Evolutionary conservation across 108 stramenopile genomes (phyloP).

Genomic region (Aurantiochytrium sp.): DNA sequence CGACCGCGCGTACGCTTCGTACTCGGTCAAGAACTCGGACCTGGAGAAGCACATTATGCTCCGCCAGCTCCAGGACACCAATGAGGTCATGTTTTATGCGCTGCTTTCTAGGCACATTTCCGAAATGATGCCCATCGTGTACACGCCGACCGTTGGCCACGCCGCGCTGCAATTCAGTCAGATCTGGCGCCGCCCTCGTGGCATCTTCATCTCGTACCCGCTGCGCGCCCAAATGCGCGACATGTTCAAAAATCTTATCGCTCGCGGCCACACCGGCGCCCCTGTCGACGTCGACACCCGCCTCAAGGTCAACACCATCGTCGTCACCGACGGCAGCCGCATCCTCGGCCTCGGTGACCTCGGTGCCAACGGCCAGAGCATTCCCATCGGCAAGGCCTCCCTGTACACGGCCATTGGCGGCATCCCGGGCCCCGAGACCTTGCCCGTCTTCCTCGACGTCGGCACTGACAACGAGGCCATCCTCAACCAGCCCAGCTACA

Average conservation of each 20-base stretch:
- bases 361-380: slow-evolving; percentile 91
- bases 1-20: neutral
- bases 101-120: slow-evolving; percentile 87
- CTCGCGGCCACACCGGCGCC: neutral
- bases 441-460: slow-evolving; percentile 90
- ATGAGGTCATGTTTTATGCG: slow-evolving; percentile 94
- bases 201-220: slow-evolving; percentile 18
- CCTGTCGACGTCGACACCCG: slow-evolving; percentile 20
- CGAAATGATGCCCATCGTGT: slow-evolving; percentile 91
- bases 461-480: slow-evolving; percentile 92
- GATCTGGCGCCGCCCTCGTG: slow-evolving; percentile 12
- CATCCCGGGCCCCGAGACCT: slow-evolving; percentile 85
- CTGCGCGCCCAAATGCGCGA: neutral
- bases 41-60: slow-evolving; percentile 84
- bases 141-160: slow-evolving; percentile 96
- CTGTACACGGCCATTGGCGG: slow-evolving; percentile 96
- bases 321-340: slow-evolving; percentile 89
- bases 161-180: slow-evolving; percentile 72
- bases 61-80: slow-evolving; percentile 84
- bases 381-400: slow-evolving; percentile 85
- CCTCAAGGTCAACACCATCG: slow-evolving; percentile 82
- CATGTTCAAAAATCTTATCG: slow-evolving; percentile 7
- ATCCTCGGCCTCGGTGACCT: slow-evolving; percentile 95
- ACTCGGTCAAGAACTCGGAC: slow-evolving; percentile 38
- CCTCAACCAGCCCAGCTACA: slow-evolving; percentile 78